Evolutionary conservation across 345 rosid genomes (phyloP).

Genomic region (Populus pruinosa): DNA sequence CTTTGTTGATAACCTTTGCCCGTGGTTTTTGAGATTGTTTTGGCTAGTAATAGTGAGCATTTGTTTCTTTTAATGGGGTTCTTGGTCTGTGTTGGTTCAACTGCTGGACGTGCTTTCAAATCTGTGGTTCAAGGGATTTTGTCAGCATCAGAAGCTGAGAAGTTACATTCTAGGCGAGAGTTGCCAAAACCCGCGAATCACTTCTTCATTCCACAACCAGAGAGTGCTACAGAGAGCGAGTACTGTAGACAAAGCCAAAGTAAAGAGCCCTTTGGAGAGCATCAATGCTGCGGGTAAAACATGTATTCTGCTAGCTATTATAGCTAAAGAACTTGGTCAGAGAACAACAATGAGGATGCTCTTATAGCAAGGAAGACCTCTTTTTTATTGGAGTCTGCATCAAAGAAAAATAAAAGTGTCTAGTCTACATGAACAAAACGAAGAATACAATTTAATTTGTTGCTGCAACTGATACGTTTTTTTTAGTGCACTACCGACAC

Average conservation of each 20-base stretch:
- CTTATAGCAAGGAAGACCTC: too few species aligned
- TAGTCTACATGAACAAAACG: too few species aligned
- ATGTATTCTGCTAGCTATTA: background rate
- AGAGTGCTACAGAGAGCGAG: background rate
- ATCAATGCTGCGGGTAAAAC: background rate
- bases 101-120: conserved; percentile 92
- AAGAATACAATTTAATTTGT: too few species aligned
- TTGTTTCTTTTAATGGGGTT: conserved; percentile 86
- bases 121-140: conserved; percentile 89
- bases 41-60: conserved; percentile 91
- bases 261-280: background rate
- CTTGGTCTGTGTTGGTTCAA: conserved; percentile 82
- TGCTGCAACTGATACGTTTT: too few species aligned
- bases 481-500: too few species aligned
- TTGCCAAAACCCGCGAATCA: background rate
- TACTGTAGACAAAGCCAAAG: background rate
- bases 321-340: background rate
- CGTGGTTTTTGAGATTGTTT: conserved; percentile 84
- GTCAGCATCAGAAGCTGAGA: conserved; percentile 81
- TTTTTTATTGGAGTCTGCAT: too few species aligned
- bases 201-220: background rate
- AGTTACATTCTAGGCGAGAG: conserved; percentile 58
- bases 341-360: background rate
- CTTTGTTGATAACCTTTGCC: conserved; percentile 71
- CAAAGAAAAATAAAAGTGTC: too few species aligned